phyloP scores from a whole-genome alignment of 2,329 filamentous ascomycete genomes.

The Colletotrichum lentis region DNA sequence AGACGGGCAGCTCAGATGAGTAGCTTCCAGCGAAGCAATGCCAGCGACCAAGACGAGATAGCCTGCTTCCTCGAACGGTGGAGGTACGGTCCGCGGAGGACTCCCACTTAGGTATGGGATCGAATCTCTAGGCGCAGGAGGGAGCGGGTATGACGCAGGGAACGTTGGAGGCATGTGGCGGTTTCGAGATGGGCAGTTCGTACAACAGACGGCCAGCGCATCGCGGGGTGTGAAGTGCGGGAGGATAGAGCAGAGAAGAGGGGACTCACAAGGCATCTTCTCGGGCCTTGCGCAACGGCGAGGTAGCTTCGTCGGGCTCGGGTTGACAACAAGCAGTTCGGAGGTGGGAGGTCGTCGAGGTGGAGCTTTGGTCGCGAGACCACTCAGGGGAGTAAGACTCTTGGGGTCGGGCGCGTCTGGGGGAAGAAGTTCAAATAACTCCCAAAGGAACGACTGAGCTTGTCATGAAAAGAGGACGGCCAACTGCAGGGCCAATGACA shows the following conservation, averaged over 20 bases:
- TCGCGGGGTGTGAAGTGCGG: slow-evolving; percentile 3
- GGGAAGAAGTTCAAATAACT: slow-evolving; percentile 37
- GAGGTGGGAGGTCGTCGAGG: slow-evolving; percentile 19
- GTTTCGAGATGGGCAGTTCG: slow-evolving; percentile 6
- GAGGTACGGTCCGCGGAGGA: slow-evolving; percentile 5
- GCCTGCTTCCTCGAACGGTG: background rate
- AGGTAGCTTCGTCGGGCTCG: slow-evolving; percentile 34
- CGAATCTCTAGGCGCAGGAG: slow-evolving; percentile 12
- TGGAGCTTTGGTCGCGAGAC: slow-evolving; percentile 39
- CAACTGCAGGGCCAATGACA: slow-evolving; percentile 37
- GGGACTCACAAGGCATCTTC: slow-evolving; percentile 42
- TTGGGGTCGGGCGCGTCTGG: slow-evolving; percentile 25
- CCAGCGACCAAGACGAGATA: background rate
- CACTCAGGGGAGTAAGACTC: slow-evolving; percentile 34
- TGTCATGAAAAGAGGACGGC: slow-evolving; percentile 38
- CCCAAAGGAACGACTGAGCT: slow-evolving; percentile 38
- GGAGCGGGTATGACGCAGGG: slow-evolving; percentile 35
- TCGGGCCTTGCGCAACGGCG: slow-evolving; percentile 37
- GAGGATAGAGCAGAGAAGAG: slow-evolving; percentile 3
- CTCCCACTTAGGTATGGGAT: slow-evolving; percentile 5
- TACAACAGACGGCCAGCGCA: slow-evolving; percentile 25
- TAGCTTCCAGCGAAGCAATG: slow-evolving; percentile 1
- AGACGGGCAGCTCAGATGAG: background rate
- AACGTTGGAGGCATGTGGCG: slow-evolving; percentile 35
- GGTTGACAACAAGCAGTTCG: slow-evolving; percentile 33